phyloP scores from a whole-genome alignment of 2,329 filamentous ascomycete genomes.

The Trichoderma sp. region DNA sequence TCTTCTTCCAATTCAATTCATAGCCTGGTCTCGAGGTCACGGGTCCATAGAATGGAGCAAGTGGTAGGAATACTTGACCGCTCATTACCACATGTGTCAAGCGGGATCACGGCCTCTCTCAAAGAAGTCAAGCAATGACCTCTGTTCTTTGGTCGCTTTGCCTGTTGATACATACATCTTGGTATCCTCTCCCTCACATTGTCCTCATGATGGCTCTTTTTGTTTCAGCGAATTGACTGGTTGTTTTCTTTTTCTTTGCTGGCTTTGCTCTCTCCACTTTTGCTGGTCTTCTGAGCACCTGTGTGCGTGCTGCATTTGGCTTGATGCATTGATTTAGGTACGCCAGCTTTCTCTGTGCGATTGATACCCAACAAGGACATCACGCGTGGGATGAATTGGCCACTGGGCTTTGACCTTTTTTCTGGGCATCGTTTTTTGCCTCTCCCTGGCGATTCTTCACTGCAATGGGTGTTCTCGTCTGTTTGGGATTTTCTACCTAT shows the following conservation, averaged over 20 bases:
- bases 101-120: background rate
- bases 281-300: slow-evolving; percentile 17
- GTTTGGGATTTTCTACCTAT: background rate
- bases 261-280: slow-evolving; percentile 12
- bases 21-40: background rate
- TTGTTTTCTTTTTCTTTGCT: background rate
- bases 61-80: slow-evolving; percentile 1
- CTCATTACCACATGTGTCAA: slow-evolving; percentile 1
- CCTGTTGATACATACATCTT: background rate
- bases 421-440: too few relatives aligned
- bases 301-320: background rate
- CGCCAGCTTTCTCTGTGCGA: background rate
- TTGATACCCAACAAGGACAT: slow-evolving; percentile 26
- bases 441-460: background rate
- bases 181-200: too few relatives aligned
- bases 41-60: too few relatives aligned
- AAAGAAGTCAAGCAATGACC: background rate
- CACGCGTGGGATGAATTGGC: slow-evolving; percentile 2
- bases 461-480: background rate
- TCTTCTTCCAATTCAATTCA: background rate
- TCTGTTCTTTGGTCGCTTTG: background rate
- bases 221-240: background rate
- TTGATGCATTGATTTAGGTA: background rate
- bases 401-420: background rate
- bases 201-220: background rate